Evolutionary conservation across 768 basidiomycete species (phyloP), one percentile per base, ranked within the genome.

Genomic region (Rhizopogon roseolus): DNA sequence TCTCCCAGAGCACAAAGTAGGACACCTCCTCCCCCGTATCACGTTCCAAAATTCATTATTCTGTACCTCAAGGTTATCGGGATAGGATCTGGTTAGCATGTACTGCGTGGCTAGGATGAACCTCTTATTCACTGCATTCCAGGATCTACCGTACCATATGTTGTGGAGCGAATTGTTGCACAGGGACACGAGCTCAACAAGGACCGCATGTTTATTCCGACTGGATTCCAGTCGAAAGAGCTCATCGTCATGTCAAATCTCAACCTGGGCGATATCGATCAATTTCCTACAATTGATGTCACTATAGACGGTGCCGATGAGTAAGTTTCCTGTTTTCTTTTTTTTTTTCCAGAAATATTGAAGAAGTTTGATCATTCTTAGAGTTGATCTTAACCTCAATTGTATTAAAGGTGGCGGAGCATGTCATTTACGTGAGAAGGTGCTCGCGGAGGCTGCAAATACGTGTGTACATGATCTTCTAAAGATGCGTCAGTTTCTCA

Each of bases 291-390:
- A 1, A 87, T 98, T 52, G 97, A 99, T 63, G 91, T 98, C n/a
- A 98, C 95, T 1, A 84, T 99, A 41, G 97, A 99, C 65, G 96
- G 96, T 41, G 96, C 96, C 3, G 96, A 98, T 58, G 96, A 98
- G 92, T 95, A 60, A 59, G 90, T 70, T 1, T 7, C 41, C 1
- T 49, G 36, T 25, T 37, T 8, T 17, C 22, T 38, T 45, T n/a
- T n/a, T n/a, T n/a, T n/a, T n/a, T n/a, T n/a, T n/a, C n/a, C 44
- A 13, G 6, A 43, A 10, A 22, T 4, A 4, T 27, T 17, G 25
- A 17, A 8, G 29, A 53, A 17, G 54, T 19, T 14, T 45, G 41
- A 28, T 28, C 1, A 27, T 25, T 32, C 39, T 5, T 65, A 96
- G 94, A 72, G 93, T 97, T 22, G 94, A 98, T 68, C 69, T 77